Evolutionary conservation across 2,329 filamentous ascomycete species (phyloP), one percentile per base, ranked within the genome.

Genomic region (Amauroascus verrucosus): DNA sequence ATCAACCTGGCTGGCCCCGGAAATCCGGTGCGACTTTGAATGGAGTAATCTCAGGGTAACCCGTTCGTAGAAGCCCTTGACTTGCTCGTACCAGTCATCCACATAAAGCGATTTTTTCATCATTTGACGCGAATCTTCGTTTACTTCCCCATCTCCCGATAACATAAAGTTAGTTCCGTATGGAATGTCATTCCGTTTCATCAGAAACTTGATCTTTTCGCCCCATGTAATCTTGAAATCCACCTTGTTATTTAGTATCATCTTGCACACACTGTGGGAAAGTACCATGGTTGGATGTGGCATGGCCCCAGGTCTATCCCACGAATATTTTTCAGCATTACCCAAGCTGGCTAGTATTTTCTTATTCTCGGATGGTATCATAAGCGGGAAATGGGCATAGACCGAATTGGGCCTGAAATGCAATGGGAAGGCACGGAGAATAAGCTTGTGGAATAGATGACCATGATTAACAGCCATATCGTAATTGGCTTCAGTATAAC

Each of bases 11-110:
- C 57, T 55, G 32, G 67, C 62, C 4, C 70, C 71, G 3, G 67
- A 72, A 28, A 78, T 62, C 52, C 70, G 68, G 63, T 75, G 76
- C 13, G 70, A 72, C 45, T 75, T 68, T 35, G 54, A 20, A 32
- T 51, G 52, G 1, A 58, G 51, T 4, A 62, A 44, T 24, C 56
- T 51, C 9, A 59, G 22, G 9, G 60, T 59, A 16, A 58, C 57
- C 13, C 49, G 30, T 30, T 59, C 55, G 37, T 61, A 56, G 32
- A 61, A 58, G 14, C 53, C 52, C 35, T 55, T 62, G 5, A 58
- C 51, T 16, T 60, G 48, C 20, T 33, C 45, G 14, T 54, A 26
- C 52, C 58, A 56, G 24, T 56, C 53, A 20, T 56, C 51, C 8
- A 55, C 57, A 53, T 61, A 59, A 14, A 62, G 35, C 2, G 58